Evolutionary conservation across 2,329 filamentous ascomycete genomes (phyloP), one percentile per base, ranked within the genome.

Genomic region (Ascochyta viciae-villosae): DNA sequence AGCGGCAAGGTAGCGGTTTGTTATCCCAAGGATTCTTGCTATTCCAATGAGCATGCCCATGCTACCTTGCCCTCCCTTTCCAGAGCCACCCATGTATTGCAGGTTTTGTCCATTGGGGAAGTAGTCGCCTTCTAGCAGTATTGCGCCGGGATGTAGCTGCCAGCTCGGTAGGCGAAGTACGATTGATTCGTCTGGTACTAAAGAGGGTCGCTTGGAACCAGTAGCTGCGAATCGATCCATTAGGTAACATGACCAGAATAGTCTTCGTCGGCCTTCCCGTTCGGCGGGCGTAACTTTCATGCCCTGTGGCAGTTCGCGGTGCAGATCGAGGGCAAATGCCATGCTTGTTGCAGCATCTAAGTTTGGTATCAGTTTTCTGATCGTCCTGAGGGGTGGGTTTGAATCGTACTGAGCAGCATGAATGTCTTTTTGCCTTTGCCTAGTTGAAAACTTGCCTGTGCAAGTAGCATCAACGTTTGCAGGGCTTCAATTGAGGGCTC

Each of bases 171-270:
- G 78, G 33, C 89, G 85, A 42, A 96, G 79, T 15, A 90, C 78
- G 57, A 96, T 89, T 1, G 87, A 88, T 68, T 90, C 87, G 74
- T 96, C 92, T 24, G 86, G 84, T 23, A 95, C 88, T 7, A 96
- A 78, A n/a, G 89, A 91, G 0, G 91, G 90, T 9, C 92, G 83
- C 67, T 90, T 92, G 3, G 91, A 94, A 15, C 92, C 92, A 62
- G 89, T 92, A 1, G 89, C 86, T 63, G 88, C 83, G 65, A 94
- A 95, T n/a, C 90, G 85, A 70, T 96, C 92, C 74, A 96, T 87
- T 24, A 96, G 79, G 66, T 95, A 96, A 71, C 90, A 94, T 2
- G 90, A 88, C 92, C 92, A 96, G 74, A 96, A 96, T 2, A 96
- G 79, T n/a, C 90, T 84, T 50, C 92, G 82, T 41, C 90, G 84